Evolutionary conservation across 495 filamentous ascomycete species (phyloP).

Genomic region (Neurospora sp.): DNA sequence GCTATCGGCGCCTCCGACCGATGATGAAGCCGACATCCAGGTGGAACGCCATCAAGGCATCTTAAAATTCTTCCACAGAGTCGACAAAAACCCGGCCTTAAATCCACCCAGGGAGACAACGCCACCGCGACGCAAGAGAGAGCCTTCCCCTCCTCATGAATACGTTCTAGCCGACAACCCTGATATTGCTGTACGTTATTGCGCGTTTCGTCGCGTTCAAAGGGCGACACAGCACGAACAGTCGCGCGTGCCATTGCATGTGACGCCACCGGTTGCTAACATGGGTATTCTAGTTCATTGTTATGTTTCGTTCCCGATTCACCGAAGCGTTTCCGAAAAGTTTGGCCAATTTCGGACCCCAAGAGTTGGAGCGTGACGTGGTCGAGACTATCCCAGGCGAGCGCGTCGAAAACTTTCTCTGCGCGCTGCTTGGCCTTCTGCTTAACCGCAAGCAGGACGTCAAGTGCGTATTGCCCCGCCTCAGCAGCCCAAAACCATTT

Average conservation of each 20-base stretch:
- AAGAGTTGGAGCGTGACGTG: slow-evolving; percentile 86
- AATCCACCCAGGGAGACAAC: slow-evolving; percentile 35
- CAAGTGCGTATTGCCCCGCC: slow-evolving; percentile 58
- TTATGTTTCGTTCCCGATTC: slow-evolving; percentile 94
- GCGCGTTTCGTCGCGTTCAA: slow-evolving; percentile 15
- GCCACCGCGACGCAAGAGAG: slow-evolving; percentile 63
- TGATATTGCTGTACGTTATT: slow-evolving; percentile 69
- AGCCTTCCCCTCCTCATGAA: slow-evolving; percentile 80
- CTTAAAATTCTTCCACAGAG: slow-evolving; percentile 48
- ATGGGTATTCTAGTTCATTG: slow-evolving; percentile 63
- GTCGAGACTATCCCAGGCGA: slow-evolving; percentile 68
- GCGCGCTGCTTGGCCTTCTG: slow-evolving; percentile 76
- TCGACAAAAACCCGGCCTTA: slow-evolving; percentile 28
- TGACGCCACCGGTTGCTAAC: slow-evolving; percentile 14
- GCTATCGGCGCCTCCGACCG: slow-evolving; percentile 42
- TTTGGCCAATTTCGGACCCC: slow-evolving; percentile 78
- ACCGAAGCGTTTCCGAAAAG: slow-evolving; percentile 79
- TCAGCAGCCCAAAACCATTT: neutral
- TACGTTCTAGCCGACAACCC: slow-evolving; percentile 79
- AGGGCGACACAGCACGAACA: slow-evolving; percentile 27
- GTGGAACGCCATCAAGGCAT: slow-evolving; percentile 42
- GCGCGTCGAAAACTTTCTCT: slow-evolving; percentile 77
- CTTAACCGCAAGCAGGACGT: slow-evolving; percentile 97
- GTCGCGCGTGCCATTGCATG: slow-evolving; percentile 28
- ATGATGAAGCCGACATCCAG: slow-evolving; percentile 41